A percentile compares a stretch with the other conserved stretches of the same genome.
These are phyloP conservation scores for Rossbeevera mucosa DNA, from an alignment of 768 basidiomycete genomes.

Conservation along the genomic window DNA sequence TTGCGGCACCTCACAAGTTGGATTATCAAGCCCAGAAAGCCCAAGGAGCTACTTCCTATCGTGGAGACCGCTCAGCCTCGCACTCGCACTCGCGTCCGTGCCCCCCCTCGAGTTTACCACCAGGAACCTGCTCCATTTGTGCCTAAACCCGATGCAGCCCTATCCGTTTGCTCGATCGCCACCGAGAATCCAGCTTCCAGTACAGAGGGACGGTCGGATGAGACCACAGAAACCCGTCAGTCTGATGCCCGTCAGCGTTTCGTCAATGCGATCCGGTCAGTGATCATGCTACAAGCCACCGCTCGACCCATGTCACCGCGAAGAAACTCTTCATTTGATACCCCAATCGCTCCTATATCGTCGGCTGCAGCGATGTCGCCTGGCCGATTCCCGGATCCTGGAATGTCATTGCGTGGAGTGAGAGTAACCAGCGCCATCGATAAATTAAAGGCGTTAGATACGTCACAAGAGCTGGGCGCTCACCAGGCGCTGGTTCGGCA, in stretches of 20 bases:
- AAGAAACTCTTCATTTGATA: slow-evolving; percentile 29
- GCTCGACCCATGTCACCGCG: slow-evolving; percentile 29
- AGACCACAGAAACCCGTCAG: slow-evolving; percentile 22
- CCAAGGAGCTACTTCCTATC: slow-evolving; percentile 22
- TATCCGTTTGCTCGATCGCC: slow-evolving; percentile 24
- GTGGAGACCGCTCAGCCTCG: slow-evolving; percentile 19
- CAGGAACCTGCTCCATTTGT: slow-evolving; percentile 18
- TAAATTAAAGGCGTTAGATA: slow-evolving; percentile 36
- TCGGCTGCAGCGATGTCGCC: slow-evolving; percentile 26
- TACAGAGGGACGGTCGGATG: slow-evolving; percentile 27
- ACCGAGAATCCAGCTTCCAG: slow-evolving; percentile 27
- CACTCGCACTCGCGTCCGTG: slow-evolving; percentile 9
- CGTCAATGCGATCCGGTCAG: slow-evolving; percentile 41
- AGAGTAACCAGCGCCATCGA: slow-evolving; percentile 40
- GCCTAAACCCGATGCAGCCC: slow-evolving; percentile 19
- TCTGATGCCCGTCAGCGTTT: slow-evolving; percentile 36
- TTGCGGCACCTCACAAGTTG: slow-evolving; percentile 22
- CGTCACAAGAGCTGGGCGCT: slow-evolving; percentile 40
- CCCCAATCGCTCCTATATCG: slow-evolving; percentile 20
- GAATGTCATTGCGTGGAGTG: slow-evolving; percentile 34
- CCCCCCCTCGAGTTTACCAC: slow-evolving; percentile 16
- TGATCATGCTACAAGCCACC: slow-evolving; percentile 41
- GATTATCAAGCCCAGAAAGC: slow-evolving; percentile 22
- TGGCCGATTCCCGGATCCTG: slow-evolving; percentile 30
- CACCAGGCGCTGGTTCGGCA: slow-evolving; percentile 51